These are phyloP conservation scores for Microcos paniculata DNA, from an alignment of 345 rosid genomes.

Conservation along the genomic window DNA sequence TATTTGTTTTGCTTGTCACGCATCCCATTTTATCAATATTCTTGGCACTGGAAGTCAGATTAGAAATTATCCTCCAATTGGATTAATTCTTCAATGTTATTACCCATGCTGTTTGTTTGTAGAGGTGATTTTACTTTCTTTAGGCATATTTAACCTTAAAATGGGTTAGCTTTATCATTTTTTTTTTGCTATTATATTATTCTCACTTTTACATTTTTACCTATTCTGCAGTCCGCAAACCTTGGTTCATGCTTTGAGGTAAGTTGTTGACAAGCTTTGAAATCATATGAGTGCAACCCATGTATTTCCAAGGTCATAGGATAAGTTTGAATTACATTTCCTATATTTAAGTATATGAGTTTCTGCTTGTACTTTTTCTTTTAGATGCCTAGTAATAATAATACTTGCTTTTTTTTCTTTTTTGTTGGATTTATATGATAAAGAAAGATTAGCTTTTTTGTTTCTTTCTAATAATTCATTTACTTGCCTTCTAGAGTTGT, in stretches of 20 bases:
- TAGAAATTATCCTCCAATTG: background rate
- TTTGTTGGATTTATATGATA: background rate
- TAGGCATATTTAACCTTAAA: background rate
- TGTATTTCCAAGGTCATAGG: background rate
- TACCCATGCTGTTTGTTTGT: background rate
- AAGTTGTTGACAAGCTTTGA: background rate
- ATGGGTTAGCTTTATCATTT: background rate
- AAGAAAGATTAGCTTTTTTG: background rate
- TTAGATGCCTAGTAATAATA: background rate
- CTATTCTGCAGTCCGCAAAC: conserved; percentile 89
- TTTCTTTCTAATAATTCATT: conserved; percentile 5
- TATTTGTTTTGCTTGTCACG: background rate
- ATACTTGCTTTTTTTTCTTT: background rate
- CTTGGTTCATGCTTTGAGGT: conserved; percentile 97
- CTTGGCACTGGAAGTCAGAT: background rate
- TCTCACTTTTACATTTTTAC: conserved; percentile 18
- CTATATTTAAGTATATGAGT: background rate
- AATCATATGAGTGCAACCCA: background rate
- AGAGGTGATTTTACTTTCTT: background rate
- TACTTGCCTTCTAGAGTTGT: conserved; percentile 62
- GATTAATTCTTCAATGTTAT: conserved; percentile 13
- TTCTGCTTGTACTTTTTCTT: conserved; percentile 4
- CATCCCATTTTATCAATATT: background rate
- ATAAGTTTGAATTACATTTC: background rate
- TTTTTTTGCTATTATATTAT: background rate